phyloP scores from a whole-genome alignment of 2,329 filamentous ascomycete genomes.

The Fusarium kyushuense region DNA sequence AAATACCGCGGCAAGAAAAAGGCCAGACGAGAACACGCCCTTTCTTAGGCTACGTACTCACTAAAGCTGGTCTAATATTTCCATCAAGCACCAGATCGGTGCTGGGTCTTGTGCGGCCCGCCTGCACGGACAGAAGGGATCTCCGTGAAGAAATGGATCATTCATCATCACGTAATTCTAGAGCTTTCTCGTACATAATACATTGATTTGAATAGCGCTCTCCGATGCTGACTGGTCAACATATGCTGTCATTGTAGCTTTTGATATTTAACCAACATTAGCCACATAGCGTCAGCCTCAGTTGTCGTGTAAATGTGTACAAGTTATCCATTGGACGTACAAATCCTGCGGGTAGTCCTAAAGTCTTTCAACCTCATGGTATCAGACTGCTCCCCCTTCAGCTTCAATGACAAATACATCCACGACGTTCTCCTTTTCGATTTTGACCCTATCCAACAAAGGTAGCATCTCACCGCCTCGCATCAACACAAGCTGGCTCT shows the following conservation, averaged over 20 bases:
- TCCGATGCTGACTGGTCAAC: background rate
- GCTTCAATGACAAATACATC: slow-evolving; percentile 3
- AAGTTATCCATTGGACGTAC: background rate
- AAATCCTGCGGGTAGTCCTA: background rate
- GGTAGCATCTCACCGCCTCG: slow-evolving; percentile 61
- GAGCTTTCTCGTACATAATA: slow-evolving; percentile 10
- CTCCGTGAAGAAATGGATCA: background rate
- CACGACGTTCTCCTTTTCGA: slow-evolving; percentile 3
- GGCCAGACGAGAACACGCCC: too few relatives aligned
- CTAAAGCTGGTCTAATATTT: too few relatives aligned
- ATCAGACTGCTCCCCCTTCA: slow-evolving; percentile 8
- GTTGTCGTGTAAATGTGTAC: background rate
- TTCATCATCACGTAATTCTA: slow-evolving; percentile 6
- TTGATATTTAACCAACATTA: background rate
- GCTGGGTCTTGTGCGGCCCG: too few relatives aligned
- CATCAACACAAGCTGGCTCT: slow-evolving; percentile 62
- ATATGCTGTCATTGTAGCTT: background rate
- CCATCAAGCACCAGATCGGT: too few relatives aligned
- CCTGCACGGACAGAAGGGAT: background rate
- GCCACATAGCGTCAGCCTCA: background rate
- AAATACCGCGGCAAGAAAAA: too few relatives aligned
- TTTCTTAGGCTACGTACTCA: too few relatives aligned
- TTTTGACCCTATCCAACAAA: slow-evolving; percentile 23
- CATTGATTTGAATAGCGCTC: slow-evolving; percentile 18
- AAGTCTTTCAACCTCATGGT: background rate